A percentile compares a stretch with the other conserved stretches of the same genome.
phyloP scores from a whole-genome alignment of 208 protist species.

The Phytomonas francai region DNA sequence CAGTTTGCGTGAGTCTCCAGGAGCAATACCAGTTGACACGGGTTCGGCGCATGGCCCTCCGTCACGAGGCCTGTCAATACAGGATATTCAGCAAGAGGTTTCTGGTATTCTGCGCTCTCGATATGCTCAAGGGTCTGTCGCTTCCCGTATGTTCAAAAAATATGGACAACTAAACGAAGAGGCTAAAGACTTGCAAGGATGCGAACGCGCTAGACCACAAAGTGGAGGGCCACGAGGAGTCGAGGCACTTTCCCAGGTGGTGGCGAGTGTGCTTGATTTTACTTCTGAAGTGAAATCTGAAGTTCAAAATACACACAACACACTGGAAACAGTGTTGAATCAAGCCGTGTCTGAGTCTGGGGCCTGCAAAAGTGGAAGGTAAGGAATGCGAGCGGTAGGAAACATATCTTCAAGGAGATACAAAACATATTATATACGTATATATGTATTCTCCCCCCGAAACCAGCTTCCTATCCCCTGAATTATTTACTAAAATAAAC shows the following conservation, averaged over 20 bases:
- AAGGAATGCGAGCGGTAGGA: background rate
- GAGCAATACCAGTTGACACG: background rate
- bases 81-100: background rate
- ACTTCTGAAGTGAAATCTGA: conserved; percentile 51
- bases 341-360: conserved; percentile 22
- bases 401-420: background rate
- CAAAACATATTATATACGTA: conserved; percentile 5
- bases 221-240: conserved; percentile 1
- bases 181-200: background rate
- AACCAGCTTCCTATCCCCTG: conserved; percentile 2
- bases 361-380: background rate
- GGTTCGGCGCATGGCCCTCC: background rate
- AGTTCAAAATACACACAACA: conserved; percentile 29
- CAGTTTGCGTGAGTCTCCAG: background rate
- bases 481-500: background rate
- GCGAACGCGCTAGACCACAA: background rate
- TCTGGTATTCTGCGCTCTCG: background rate
- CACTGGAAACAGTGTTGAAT: conserved; percentile 24
- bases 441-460: background rate
- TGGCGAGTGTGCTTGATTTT: conserved; percentile 70
- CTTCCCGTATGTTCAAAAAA: background rate
- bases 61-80: background rate
- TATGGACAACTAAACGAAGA: background rate
- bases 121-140: background rate
- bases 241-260: conserved; percentile 38